phyloP scores from a whole-genome alignment of 2,329 filamentous ascomycete species.

The Aspergillus sclerotialis region DNA sequence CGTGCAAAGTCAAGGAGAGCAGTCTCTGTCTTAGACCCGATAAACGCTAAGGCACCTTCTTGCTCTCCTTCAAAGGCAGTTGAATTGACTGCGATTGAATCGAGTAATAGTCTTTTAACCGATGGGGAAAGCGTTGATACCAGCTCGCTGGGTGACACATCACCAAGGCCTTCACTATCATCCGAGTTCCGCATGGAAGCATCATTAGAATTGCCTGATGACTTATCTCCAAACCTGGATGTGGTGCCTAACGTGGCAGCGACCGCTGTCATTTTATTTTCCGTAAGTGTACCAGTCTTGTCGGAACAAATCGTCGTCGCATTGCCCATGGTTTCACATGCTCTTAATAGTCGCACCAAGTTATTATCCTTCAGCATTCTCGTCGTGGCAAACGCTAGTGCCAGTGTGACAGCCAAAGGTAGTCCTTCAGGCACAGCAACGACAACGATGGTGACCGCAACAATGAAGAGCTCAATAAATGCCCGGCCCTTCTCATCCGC shows the following conservation, averaged over 20 bases:
- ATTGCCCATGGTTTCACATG: conserved; percentile 60
- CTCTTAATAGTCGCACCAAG: conserved; percentile 52
- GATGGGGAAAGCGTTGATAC: conserved; percentile 45
- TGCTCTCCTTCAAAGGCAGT: conserved; percentile 62
- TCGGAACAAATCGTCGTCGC: conserved; percentile 59
- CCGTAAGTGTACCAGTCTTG: conserved; percentile 60
- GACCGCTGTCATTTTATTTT: conserved; percentile 58
- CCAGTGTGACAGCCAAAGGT: conserved; percentile 55
- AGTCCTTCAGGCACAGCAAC: conserved; percentile 56
- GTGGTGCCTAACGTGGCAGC: conserved; percentile 48
- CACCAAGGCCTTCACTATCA: conserved; percentile 26
- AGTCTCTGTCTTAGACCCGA: conserved; percentile 73
- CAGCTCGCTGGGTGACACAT: conserved; percentile 49
- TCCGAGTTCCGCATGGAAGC: conserved; percentile 15
- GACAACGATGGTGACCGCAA: conserved; percentile 53
- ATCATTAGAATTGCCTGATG: conserved; percentile 18
- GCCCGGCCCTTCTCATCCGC: conserved; percentile 48
- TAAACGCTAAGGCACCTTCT: conserved; percentile 53
- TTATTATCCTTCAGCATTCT: conserved; percentile 59
- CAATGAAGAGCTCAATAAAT: conserved; percentile 54
- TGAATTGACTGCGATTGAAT: conserved; percentile 62
- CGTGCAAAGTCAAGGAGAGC: conserved; percentile 64
- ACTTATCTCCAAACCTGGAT: conserved; percentile 38
- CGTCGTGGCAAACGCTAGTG: conserved; percentile 56
- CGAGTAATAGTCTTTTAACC: conserved; percentile 51